phyloP scores from a whole-genome alignment of 106 monocot genomes.

The Gastrodia elata region DNA sequence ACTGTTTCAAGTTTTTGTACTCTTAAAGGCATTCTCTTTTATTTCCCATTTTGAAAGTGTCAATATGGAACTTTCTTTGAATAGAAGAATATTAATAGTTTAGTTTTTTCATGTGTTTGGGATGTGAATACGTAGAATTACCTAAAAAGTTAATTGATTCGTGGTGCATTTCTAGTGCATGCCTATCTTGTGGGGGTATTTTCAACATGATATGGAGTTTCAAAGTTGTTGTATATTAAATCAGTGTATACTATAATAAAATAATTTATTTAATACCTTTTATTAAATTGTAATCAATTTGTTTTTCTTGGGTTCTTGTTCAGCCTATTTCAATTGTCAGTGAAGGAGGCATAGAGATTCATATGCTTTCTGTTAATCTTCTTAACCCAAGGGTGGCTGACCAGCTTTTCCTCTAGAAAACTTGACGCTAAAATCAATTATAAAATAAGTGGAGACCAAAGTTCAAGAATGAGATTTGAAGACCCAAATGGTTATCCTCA shows the following conservation, averaged over 20 bases:
- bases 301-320: too few relatives aligned
- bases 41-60: too few relatives aligned
- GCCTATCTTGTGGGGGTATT: neutral
- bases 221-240: neutral
- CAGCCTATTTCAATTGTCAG: neutral
- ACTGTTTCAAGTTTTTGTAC: too few relatives aligned
- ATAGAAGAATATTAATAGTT: too few relatives aligned
- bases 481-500: too few relatives aligned
- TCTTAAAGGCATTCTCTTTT: too few relatives aligned
- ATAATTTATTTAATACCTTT: neutral
- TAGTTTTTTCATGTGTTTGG: too few relatives aligned
- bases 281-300: neutral
- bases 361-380: neutral
- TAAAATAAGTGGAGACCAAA: neutral
- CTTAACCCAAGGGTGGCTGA: neutral
- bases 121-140: too few relatives aligned
- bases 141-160: too few relatives aligned
- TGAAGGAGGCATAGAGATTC: neutral
- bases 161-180: too few relatives aligned
- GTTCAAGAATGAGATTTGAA: neutral
- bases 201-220: neutral
- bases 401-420: neutral
- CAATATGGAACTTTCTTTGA: too few relatives aligned
- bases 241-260: neutral
- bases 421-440: neutral